phyloP scores from a whole-genome alignment of 1,139 yeast species.

The Magnusiomyces suaveolens region DNA sequence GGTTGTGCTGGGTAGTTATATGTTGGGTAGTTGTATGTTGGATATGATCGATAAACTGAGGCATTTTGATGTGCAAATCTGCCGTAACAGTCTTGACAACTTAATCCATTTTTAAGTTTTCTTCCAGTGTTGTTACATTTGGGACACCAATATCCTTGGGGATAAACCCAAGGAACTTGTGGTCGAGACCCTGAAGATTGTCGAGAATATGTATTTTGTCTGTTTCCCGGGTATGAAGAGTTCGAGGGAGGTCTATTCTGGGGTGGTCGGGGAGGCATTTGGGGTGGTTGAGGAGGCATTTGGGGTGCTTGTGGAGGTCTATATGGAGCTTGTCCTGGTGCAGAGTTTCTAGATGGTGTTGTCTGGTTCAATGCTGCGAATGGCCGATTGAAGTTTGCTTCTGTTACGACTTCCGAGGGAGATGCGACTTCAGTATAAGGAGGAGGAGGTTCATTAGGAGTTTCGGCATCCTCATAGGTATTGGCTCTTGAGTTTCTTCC shows the following conservation, averaged over 20 bases:
- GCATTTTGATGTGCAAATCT: slow-evolving; percentile 40
- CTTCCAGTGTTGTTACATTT: slow-evolving; percentile 72
- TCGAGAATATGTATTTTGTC: slow-evolving; percentile 12
- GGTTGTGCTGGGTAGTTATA: background rate
- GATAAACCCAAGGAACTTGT: slow-evolving; percentile 59
- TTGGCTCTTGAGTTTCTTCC: background rate
- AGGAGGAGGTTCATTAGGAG: slow-evolving; percentile 24
- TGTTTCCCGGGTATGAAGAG: slow-evolving; percentile 2
- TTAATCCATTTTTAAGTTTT: slow-evolving; percentile 52
- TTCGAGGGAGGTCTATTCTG: background rate
- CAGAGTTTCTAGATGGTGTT: slow-evolving; percentile 4
- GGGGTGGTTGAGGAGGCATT: slow-evolving; percentile 16
- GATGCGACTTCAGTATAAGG: slow-evolving; percentile 22
- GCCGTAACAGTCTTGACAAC: slow-evolving; percentile 68
- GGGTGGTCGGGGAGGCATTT: background rate
- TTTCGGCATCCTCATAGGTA: background rate
- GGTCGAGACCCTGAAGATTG: slow-evolving; percentile 18
- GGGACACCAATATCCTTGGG: slow-evolving; percentile 49
- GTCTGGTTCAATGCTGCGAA: slow-evolving; percentile 10
- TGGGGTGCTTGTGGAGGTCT: slow-evolving; percentile 11
- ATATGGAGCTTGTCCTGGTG: slow-evolving; percentile 9
- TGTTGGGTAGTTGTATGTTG: slow-evolving; percentile 13
- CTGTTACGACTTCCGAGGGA: slow-evolving; percentile 14
- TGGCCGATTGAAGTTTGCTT: slow-evolving; percentile 6
- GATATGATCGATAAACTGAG: background rate